Conservation (phyloP, 345 rosid species). For the Eucalyptus tenuipes region DNA sequence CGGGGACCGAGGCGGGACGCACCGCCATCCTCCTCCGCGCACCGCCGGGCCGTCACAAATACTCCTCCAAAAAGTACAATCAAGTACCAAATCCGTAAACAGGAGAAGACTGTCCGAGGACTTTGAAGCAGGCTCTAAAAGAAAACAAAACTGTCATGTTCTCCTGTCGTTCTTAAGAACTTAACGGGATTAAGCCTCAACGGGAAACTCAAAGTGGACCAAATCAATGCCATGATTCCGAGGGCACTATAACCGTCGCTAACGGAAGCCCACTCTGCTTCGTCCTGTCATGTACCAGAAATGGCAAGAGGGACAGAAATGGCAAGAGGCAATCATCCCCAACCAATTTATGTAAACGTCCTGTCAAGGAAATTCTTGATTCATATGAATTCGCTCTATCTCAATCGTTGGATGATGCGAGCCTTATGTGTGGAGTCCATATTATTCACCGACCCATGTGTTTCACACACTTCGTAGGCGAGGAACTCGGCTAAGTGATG, state of each 20-base stretch:
- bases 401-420: neutral
- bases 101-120: neutral
- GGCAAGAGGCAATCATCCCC: neutral
- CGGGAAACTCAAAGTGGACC: neutral
- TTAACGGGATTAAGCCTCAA: neutral
- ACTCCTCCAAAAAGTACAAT: neutral
- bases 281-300: neutral
- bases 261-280: neutral
- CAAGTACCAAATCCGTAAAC: accelerated
- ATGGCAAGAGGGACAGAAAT: neutral
- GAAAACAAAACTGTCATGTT: neutral
- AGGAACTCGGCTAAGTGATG: neutral
- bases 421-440: neutral
- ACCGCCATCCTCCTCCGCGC: too few relatives aligned
- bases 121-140: neutral
- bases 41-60: too few relatives aligned
- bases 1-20: too few relatives aligned
- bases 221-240: neutral
- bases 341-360: neutral
- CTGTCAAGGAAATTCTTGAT: neutral
- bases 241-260: neutral
- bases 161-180: neutral
- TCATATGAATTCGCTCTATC: neutral
- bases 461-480: neutral
- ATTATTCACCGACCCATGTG: neutral